phyloP scores from a whole-genome alignment of 768 basidiomycete species.

The Termitomyces sp. region DNA sequence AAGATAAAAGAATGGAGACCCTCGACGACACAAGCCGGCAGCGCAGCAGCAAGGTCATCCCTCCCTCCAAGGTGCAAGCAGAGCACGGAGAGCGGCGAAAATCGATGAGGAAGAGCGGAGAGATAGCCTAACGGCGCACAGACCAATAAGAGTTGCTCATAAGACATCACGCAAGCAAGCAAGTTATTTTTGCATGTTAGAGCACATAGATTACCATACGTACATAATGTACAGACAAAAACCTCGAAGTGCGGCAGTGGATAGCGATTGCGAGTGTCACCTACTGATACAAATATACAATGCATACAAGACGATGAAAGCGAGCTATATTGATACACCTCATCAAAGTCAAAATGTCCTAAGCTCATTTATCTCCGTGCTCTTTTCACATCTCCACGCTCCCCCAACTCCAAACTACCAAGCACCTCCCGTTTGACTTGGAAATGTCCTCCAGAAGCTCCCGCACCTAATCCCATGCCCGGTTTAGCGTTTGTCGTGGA shows the following conservation, averaged over 20 bases:
- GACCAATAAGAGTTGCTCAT: neutral
- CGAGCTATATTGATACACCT: slow-evolving; percentile 4
- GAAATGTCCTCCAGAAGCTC: slow-evolving; percentile 12
- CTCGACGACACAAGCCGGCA: neutral
- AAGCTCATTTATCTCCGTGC: slow-evolving; percentile 12
- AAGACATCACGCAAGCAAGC: neutral
- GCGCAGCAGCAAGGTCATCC: neutral
- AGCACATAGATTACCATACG: neutral
- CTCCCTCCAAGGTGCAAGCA: neutral
- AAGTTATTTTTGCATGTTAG: neutral
- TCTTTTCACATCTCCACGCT: slow-evolving; percentile 42
- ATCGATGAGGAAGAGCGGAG: neutral
- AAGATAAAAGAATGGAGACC: neutral
- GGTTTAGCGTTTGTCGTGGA: slow-evolving; percentile 18
- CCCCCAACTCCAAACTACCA: slow-evolving; percentile 30
- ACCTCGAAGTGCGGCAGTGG: neutral
- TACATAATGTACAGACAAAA: neutral
- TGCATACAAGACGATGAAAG: slow-evolving; percentile 6
- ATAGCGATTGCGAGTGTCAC: neutral
- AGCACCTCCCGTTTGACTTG: slow-evolving; percentile 26
- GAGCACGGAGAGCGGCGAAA: neutral
- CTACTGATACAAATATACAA: slow-evolving; percentile 1
- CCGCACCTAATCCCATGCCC: slow-evolving; percentile 34
- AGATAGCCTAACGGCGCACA: neutral
- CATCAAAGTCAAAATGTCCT: neutral